Percentiles rank a stretch among this genome's conserved stretches.
Evolutionary conservation across 2,329 filamentous ascomycete species (phyloP).

Genomic region (Cordyceps pruinosa): DNA sequence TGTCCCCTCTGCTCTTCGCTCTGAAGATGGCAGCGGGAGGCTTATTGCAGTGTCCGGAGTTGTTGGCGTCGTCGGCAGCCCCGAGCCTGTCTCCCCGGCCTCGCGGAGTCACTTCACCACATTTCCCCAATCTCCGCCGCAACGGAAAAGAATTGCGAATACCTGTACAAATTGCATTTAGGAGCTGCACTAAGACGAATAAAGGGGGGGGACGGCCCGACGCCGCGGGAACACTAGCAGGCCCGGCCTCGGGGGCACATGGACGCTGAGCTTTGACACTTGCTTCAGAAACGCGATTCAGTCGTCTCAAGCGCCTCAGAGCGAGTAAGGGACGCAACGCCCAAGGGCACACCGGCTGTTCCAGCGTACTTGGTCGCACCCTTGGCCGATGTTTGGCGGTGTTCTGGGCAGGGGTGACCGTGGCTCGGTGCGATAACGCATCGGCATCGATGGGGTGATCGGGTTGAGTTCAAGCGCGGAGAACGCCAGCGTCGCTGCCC

Average conservation of each 20-base stretch:
- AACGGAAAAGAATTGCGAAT: background rate
- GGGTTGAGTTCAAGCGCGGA: no score
- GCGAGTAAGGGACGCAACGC: background rate
- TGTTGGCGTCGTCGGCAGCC: background rate
- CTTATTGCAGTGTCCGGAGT: background rate
- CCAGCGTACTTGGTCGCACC: background rate
- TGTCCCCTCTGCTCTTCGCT: no score
- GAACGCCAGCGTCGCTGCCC: background rate
- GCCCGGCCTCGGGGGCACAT: background rate
- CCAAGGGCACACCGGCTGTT: background rate
- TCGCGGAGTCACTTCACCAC: background rate
- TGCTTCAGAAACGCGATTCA: conserved; percentile 10
- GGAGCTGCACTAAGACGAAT: background rate
- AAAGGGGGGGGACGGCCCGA: background rate
- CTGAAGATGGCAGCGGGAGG: background rate
- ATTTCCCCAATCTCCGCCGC: background rate
- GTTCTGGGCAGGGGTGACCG: background rate
- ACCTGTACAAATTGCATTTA: background rate
- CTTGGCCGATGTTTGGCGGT: background rate
- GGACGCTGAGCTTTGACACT: conserved; percentile 4
- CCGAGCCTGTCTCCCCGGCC: background rate
- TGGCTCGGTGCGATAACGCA: background rate
- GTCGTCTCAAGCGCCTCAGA: background rate
- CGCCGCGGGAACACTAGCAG: background rate
- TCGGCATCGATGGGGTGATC: background rate